Percentiles rank a stretch among this genome's conserved stretches.
phyloP scores from a whole-genome alignment of 305 asterid genomes.

The Petunia hybrid region DNA sequence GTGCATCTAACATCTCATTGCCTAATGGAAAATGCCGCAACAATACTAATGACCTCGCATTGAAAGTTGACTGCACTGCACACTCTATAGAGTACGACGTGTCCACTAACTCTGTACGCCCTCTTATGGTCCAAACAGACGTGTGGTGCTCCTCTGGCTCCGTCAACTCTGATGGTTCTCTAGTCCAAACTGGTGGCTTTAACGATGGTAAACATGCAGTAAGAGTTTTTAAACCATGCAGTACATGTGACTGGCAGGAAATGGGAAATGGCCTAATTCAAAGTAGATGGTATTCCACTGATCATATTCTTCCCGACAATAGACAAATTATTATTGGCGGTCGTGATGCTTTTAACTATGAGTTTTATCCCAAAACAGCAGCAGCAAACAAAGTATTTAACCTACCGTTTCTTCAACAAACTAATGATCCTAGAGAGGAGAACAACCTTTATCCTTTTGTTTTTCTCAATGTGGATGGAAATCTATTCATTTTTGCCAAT shows the following conservation, averaged over 20 bases:
- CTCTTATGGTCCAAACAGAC: slow-evolving; percentile 24
- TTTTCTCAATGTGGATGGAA: slow-evolving; percentile 49
- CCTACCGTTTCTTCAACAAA: slow-evolving; percentile 46
- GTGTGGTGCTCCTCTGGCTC: slow-evolving; percentile 38
- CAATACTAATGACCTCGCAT: slow-evolving; percentile 12
- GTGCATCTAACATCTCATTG: slow-evolving; percentile 53
- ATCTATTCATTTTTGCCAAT: slow-evolving; percentile 58
- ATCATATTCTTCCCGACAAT: too few relatives aligned
- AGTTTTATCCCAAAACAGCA: neutral
- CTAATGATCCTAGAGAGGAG: slow-evolving; percentile 39
- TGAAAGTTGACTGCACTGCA: slow-evolving; percentile 53
- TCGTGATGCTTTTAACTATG: too few relatives aligned
- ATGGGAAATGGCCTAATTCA: too few relatives aligned
- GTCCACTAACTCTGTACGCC: too few relatives aligned
- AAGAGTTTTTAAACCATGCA: too few relatives aligned
- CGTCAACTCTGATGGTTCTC: slow-evolving; percentile 47
- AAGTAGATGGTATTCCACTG: too few relatives aligned
- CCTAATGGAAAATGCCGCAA: slow-evolving; percentile 21
- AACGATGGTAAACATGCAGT: too few relatives aligned
- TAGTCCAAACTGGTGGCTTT: too few relatives aligned
- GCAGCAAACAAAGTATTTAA: slow-evolving; percentile 18
- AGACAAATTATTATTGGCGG: too few relatives aligned
- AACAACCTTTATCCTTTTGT: slow-evolving; percentile 24
- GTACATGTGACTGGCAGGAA: too few relatives aligned
- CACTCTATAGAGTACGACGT: slow-evolving; percentile 33